These are phyloP conservation scores for Lachnellula cervina DNA, from an alignment of 2,329 filamentous ascomycete species.

Conservation along the genomic window DNA sequence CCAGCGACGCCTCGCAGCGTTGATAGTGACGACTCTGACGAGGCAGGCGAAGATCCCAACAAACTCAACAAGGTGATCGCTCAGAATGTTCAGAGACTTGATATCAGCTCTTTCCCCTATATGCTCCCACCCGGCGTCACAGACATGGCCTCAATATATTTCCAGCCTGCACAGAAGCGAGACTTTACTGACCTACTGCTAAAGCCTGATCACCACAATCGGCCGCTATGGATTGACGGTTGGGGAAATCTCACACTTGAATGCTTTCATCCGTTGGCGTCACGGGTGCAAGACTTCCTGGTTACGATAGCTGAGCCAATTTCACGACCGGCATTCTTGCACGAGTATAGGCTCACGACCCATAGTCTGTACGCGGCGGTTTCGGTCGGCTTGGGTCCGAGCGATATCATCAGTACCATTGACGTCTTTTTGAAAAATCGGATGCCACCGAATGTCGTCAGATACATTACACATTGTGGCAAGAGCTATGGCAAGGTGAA, in stretches of 20 bases:
- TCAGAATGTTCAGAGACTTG: no score
- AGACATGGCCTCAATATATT: no score
- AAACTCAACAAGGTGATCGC: no score
- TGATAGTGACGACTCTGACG: slow-evolving; percentile 47
- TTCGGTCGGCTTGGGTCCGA: slow-evolving; percentile 80
- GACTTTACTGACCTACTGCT: slow-evolving; percentile 76
- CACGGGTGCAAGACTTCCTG: slow-evolving; percentile 86
- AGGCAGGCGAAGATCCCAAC: neutral
- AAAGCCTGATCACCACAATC: slow-evolving; percentile 83
- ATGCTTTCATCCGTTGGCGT: slow-evolving; percentile 84
- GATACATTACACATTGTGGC: slow-evolving; percentile 72
- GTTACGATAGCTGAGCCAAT: slow-evolving; percentile 93
- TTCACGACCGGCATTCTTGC: slow-evolving; percentile 82
- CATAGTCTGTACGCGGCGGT: slow-evolving; percentile 95
- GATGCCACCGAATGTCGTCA: slow-evolving; percentile 72
- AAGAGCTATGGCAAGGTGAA: slow-evolving; percentile 94
- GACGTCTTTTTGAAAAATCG: slow-evolving; percentile 86
- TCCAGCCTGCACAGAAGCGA: no score
- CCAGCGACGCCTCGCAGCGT: slow-evolving; percentile 56
- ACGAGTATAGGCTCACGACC: slow-evolving; percentile 87
- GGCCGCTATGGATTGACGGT: slow-evolving; percentile 92
- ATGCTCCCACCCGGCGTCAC: no score
- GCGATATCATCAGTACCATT: slow-evolving; percentile 85
- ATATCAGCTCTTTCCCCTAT: no score
- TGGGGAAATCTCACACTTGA: slow-evolving; percentile 85